phyloP scores from a whole-genome alignment of 192 early-diverging fungal genomes.

The Backusella liffmaniae region DNA sequence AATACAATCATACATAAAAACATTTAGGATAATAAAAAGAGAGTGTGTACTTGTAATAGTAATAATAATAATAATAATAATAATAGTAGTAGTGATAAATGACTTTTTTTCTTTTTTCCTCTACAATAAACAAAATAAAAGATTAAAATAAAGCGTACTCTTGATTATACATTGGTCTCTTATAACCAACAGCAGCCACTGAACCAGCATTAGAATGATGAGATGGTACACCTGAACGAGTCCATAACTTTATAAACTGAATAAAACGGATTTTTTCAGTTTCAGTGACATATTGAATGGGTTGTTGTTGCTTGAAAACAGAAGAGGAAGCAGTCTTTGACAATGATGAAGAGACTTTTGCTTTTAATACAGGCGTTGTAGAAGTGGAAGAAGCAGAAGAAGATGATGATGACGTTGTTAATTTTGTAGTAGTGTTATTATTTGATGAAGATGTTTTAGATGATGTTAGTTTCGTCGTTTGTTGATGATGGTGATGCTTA shows the following conservation, averaged over 20 bases:
- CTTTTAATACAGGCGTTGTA: conserved; percentile 2
- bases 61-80: neutral
- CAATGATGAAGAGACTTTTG: neutral
- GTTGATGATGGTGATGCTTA: neutral
- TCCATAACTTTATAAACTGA: conserved; percentile 9
- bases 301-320: neutral
- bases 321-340: neutral
- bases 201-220: neutral
- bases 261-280: neutral
- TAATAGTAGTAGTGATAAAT: neutral
- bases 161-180: neutral
- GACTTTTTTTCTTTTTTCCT: neutral
- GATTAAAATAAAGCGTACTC: neutral
- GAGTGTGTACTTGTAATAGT: neutral
- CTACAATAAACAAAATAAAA: neutral
- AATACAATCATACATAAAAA: neutral
- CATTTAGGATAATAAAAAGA: neutral
- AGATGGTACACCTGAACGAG: neutral
- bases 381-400: neutral
- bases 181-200: neutral
- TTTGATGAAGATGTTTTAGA: neutral
- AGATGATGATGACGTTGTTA: conserved; percentile 1
- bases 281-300: neutral
- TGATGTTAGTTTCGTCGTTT: neutral
- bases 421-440: neutral